Percentiles rank a stretch among this genome's conserved stretches.
These are phyloP conservation scores for Brassica nigra DNA, from an alignment of 345 rosid genomes.

Conservation along the genomic window DNA sequence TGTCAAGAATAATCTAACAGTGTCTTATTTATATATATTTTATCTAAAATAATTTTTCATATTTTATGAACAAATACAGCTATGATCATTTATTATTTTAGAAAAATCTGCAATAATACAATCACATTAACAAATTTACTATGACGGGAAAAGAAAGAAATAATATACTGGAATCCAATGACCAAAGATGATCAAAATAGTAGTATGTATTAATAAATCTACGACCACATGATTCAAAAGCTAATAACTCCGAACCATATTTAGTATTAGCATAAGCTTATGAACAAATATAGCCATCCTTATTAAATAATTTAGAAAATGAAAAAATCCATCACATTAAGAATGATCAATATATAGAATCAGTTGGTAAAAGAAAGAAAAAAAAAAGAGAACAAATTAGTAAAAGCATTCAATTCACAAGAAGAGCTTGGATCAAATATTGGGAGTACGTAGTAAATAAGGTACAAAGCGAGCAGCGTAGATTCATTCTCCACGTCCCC, in stretches of 20 bases:
- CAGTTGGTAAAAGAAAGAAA: not conserved
- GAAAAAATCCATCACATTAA: not conserved
- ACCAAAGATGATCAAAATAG: not conserved
- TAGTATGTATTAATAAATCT: not conserved
- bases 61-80: constrained; percentile 5
- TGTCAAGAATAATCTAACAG: not conserved
- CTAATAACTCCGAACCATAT: not conserved
- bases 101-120: not conserved
- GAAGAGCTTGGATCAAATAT: constrained; percentile 8
- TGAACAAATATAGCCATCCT: constrained; percentile 15
- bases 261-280: not conserved
- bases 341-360: constrained; percentile 5
- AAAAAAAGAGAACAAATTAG: not conserved
- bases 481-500: not conserved
- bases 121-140: not conserved
- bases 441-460: not conserved
- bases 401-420: constrained; percentile 13
- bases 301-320: not conserved
- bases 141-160: not conserved
- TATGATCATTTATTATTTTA: not conserved
- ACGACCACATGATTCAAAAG: not conserved
- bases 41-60: not conserved
- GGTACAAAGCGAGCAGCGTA: constrained; percentile 2
- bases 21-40: not conserved
- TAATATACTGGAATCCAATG: not conserved